Conservation (phyloP, 352 stramenopile genomes). For the Peronospora tabacina region DNA sequence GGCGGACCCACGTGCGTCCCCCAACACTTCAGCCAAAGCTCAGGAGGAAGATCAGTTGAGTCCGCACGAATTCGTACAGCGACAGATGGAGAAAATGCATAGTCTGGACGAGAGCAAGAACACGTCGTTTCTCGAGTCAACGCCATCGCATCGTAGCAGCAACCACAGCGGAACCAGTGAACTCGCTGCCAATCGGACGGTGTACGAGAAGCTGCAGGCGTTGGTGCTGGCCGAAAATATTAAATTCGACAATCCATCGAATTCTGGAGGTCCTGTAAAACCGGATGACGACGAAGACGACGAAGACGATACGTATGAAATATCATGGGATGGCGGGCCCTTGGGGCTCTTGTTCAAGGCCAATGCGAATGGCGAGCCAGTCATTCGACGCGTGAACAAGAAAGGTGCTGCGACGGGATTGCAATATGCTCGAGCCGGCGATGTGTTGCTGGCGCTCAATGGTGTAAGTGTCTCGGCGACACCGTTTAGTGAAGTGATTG, state of each 20-base stretch:
- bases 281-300: constrained; percentile 34
- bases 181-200: constrained; percentile 26
- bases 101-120: constrained; percentile 23
- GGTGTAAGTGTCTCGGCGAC: constrained; percentile 38
- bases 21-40: constrained; percentile 30
- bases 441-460: constrained; percentile 70
- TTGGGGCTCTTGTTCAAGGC: constrained; percentile 71
- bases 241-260: constrained; percentile 23
- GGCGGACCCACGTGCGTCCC: constrained; percentile 15
- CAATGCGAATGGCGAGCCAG: constrained; percentile 35
- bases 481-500: constrained; percentile 61
- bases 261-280: constrained; percentile 1
- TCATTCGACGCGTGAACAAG: constrained; percentile 74
- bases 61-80: constrained; percentile 39
- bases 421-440: constrained; percentile 56
- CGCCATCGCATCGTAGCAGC: constrained; percentile 21
- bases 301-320: constrained; percentile 61
- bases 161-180: constrained; percentile 23
- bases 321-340: constrained; percentile 58
- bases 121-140: constrained; percentile 18
- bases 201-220: constrained; percentile 50
- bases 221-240: constrained; percentile 41
- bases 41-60: constrained; percentile 49
- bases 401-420: constrained; percentile 51
- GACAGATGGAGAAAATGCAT: constrained; percentile 47